Conservation (phyloP, 2,329 filamentous ascomycete species). For the Grosmannia clavigera region DNA sequence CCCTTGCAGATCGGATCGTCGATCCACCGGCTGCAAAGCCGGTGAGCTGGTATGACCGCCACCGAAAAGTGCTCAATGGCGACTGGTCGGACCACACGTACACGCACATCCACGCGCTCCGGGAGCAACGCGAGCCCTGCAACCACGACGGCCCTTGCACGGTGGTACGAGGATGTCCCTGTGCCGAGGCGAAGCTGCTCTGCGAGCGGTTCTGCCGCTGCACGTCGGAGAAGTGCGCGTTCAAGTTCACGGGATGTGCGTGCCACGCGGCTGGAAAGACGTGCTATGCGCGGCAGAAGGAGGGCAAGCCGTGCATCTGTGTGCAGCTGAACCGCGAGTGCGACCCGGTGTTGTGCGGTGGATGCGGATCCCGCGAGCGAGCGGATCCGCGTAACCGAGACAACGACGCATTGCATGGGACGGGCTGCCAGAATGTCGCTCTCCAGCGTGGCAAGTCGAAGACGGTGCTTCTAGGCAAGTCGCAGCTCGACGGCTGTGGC, state of each 20-base stretch:
- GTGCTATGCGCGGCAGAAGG: conserved; percentile 43
- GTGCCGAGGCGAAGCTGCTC: conserved; percentile 46
- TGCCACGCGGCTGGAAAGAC: conserved; percentile 49
- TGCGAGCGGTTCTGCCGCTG: conserved; percentile 65
- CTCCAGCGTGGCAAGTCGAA: conserved; percentile 58
- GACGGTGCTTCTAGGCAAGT: conserved; percentile 55
- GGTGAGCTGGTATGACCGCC: conserved; percentile 43
- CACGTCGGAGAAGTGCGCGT: conserved; percentile 43
- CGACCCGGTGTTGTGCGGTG: conserved; percentile 61
- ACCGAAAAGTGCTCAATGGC: conserved; percentile 38
- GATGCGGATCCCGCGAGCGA: conserved; percentile 56
- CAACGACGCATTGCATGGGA: conserved; percentile 40
- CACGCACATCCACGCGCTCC: conserved; percentile 41
- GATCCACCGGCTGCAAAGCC: conserved; percentile 27
- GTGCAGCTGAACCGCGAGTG: conserved; percentile 64
- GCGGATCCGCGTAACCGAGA: conserved; percentile 57
- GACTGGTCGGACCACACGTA: conserved; percentile 44
- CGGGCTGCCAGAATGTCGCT: conserved; percentile 58
- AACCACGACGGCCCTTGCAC: conserved; percentile 57
- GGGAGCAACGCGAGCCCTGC: conserved; percentile 52
- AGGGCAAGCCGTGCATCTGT: conserved; percentile 54
- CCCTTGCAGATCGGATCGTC: conserved; percentile 6
- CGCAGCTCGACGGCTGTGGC: conserved; percentile 54
- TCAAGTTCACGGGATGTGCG: conserved; percentile 54
- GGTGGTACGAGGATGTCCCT: conserved; percentile 43